Evolutionary conservation across 257 asterid genomes (phyloP).

Genomic region (Solanum stenotomum): DNA sequence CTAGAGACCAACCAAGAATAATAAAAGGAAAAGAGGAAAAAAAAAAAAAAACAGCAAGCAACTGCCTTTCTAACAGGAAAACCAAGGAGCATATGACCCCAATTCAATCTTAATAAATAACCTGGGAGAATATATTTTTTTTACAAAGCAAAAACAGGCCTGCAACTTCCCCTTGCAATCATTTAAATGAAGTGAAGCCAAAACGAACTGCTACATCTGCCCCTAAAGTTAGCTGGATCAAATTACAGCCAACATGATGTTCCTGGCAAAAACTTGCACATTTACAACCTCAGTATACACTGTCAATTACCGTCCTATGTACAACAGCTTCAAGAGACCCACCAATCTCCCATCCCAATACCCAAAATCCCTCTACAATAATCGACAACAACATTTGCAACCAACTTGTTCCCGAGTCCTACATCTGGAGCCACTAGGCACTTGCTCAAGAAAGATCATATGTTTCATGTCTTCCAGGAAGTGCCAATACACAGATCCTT

Average conservation of each 20-base stretch:
- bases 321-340: conserved; percentile 7
- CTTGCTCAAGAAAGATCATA: background rate
- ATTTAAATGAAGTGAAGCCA: conserved; percentile 9
- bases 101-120: conserved; percentile 11
- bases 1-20: background rate
- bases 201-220: background rate
- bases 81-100: background rate
- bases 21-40: background rate
- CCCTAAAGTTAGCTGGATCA: background rate
- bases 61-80: background rate
- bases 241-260: conserved; percentile 2
- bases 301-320: conserved; percentile 14
- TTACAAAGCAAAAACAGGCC: background rate
- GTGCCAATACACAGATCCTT: background rate
- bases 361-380: background rate
- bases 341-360: conserved; percentile 2
- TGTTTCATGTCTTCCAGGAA: background rate
- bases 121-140: background rate
- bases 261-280: conserved; percentile 12
- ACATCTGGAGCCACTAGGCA: background rate
- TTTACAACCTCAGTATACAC: conserved; percentile 18
- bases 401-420: conserved; percentile 3
- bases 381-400: background rate
- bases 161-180: background rate
- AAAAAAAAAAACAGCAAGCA: background rate